Base-by-base conservation (phyloP, 2,329 filamentous ascomycete genomes). In the Aureobasidium sp. region DNA sequence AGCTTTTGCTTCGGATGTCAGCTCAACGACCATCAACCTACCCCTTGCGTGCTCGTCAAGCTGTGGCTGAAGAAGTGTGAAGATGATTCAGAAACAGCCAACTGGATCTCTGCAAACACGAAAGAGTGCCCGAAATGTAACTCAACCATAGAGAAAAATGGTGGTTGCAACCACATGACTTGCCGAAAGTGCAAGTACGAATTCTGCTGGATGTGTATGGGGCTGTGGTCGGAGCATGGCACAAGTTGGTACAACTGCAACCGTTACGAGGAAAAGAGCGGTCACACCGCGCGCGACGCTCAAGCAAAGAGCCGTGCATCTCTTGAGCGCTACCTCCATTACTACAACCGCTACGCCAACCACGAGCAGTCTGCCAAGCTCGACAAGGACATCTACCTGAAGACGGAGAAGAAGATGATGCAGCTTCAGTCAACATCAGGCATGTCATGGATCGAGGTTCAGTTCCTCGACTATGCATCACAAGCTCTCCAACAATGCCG, bases 151-250 rank as follows among this genome's bases (percentile, higher is more conserved):
- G 94, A 99, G 77, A 99, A 99, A 84, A 99, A 99, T 67, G 92
- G 92, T 58, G 92, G 92, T 3, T 97, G 92, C 79, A 97, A 97
- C 77, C 92, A 97, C 75, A 97, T 97, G 92, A 97, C 92, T 0
- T 97, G 92, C 73, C 82, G 92, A 62, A 97, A 97, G 75, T 97
- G 92, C 79, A 91, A 91, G 71, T 87, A 97, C 71, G 92, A 97
- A 71, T 97, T 99, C 71, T 99, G 94, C 78, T 99, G 94, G 94
- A 97, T 99, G 89, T 99, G 94, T 72, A 99, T 99, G 94, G 94
- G 94, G 0, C 80, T 96, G 0, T 99, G 94, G 94, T 95, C 91
- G 0, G 94, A 99, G 76, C 94, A 99, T 73, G 94, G 94, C 65
- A 99, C 93, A 3, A 96, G 91, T 76, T 99, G 94, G 94, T 99